Evolutionary conservation across 139 green algal genomes (phyloP), one percentile per base, ranked within the genome.

Genomic region (Asterochloris sp.): DNA sequence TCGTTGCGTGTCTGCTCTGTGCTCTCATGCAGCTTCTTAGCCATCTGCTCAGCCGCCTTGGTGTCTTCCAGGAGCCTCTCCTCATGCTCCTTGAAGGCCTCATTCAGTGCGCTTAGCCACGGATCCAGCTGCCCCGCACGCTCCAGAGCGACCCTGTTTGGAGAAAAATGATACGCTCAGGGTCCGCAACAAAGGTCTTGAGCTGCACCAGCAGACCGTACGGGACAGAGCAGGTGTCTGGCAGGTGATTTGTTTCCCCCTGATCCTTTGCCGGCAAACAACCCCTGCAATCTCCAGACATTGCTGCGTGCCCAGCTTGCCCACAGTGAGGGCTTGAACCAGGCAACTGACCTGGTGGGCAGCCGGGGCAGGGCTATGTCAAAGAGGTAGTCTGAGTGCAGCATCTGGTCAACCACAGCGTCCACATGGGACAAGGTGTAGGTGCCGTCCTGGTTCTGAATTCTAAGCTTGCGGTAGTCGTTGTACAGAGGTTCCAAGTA

Each of bases 401-500:
- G 91, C 91, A 99, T 94, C 68, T 94, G 79, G 74, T 99, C 96
- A 17, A 99, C 88, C 10, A 95, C 69, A 84, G 95, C 92, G 76
- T 99, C 96, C 63, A 99, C 87, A 75, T 98, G 93, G 0, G 76
- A 83, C 74, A 98, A 85, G 54, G 69, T 76, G 78, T 92, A 98
- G 28, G 29, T 85, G 69, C 95, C 95, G n/a, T 94, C 89, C 15
- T 83, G 21, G 0, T 78, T 81, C 12, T 89, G 90, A 66, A 93
- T 23, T 10, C 95, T 84, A 38, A 97, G 64, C 82, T 96, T 96
- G 1, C 97, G 87, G 80, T 96, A 99, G 88, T 99, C 97, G 83
- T 98, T 98, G 90, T 98, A 96, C 26, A 99, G 89, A 9, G 97
- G 97, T 88, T 99, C 96, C 74, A 99, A 81, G 88, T 98, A 99